Conservation (phyloP, 805 yeast genomes). For the Priceomyces castillae region DNA sequence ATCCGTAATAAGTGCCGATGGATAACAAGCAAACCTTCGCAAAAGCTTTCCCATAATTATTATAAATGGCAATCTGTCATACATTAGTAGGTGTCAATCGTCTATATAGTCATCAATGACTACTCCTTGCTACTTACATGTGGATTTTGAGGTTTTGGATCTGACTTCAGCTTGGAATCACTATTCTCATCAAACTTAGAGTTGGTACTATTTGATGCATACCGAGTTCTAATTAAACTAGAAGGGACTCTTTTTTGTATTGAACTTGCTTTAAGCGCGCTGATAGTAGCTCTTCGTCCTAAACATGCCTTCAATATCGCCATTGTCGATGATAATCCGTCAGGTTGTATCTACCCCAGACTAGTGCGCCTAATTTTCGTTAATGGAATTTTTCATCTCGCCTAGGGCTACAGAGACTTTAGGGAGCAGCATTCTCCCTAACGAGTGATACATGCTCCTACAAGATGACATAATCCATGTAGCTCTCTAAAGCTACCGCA, state of each 20-base stretch:
- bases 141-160: background rate
- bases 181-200: background rate
- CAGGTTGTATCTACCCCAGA: too few relatives aligned
- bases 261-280: background rate
- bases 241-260: background rate
- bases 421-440: too few relatives aligned
- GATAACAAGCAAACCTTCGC: constrained; percentile 13
- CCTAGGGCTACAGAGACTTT: too few relatives aligned
- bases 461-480: too few relatives aligned
- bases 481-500: too few relatives aligned
- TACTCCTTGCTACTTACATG: background rate
- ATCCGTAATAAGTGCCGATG: constrained; percentile 15
- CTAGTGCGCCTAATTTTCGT: too few relatives aligned
- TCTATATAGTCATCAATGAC: background rate
- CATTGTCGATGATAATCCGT: too few relatives aligned
- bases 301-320: background rate
- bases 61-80: constrained; percentile 13
- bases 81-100: background rate
- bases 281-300: background rate
- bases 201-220: background rate
- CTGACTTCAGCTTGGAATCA: background rate
- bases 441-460: too few relatives aligned
- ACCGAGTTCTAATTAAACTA: background rate
- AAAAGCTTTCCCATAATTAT: constrained; percentile 16
- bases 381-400: too few relatives aligned